Evolutionary conservation across 1,284 basidiomycete species (phyloP), one percentile per base, ranked within the genome.

Genomic region (Naganishia liquefaciens): DNA sequence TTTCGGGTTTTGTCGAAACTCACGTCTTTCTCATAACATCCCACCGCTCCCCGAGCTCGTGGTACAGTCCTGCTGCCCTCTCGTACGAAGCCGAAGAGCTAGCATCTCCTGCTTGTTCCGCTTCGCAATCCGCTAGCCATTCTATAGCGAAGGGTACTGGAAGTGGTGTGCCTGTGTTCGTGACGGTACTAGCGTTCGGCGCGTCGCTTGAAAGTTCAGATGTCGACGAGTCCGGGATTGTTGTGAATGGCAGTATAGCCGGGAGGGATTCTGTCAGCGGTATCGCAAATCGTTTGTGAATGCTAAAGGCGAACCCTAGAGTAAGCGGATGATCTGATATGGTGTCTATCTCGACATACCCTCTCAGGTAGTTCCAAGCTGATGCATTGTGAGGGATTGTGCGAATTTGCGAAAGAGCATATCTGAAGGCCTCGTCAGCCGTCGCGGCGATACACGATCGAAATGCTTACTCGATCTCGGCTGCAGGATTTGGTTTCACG

Each of bases 281-380:
- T 3, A 70, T 66, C 5, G 64, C 62, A 49, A 75, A 68, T 27
- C 74, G 83, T 81, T 39, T 83, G 76, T 69, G 83, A 75, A 64
- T 88, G 88, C 74, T 11, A 88, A 23, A 13, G 27, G 33, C 2
- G 23, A 43, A 28, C 5, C 19, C 30, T 3, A 66, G 43, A 47
- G 46, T 4, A 39, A 15, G 30, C 15, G 33, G 13, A 37, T 0
- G 44, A n/a, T 40, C 49, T 54, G 21, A 15, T 7, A 6, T 6
- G 30, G 9, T 17, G 39, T 9, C 21, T 21, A 37, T 5, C 30
- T 25, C 3, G 27, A 75, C 76, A 54, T 47, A 81, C 79, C 82
- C 93, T 68, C 93, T 86, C 11, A 96, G 82, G 75, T 95, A 97
- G 76, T 95, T 95, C 93, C 93, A 96, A 0, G 91, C 90, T 0